Conservation (phyloP, 176 grass and related monocot genomes). For the Secale cereale region DNA sequence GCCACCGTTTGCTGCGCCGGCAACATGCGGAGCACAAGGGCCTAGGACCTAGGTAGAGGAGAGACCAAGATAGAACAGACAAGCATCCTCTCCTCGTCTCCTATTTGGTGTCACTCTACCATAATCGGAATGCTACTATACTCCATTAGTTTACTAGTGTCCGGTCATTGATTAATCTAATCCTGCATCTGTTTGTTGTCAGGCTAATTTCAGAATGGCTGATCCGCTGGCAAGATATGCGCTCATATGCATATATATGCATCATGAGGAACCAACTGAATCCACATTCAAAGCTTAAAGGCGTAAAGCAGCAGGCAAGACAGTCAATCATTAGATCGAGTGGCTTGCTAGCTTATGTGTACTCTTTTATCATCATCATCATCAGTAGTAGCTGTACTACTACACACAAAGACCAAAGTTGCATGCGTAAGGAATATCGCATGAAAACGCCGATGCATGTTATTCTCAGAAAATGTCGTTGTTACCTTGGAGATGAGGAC, state of each 20-base stretch:
- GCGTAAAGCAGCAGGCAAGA: background rate
- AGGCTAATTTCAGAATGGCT: background rate
- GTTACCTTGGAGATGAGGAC: slow-evolving; percentile 89
- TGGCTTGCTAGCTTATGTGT: background rate
- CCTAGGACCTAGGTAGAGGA: slow-evolving; percentile 7
- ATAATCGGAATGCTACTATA: background rate
- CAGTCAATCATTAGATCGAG: background rate
- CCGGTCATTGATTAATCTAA: background rate
- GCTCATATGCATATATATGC: background rate
- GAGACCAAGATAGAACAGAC: slow-evolving; percentile 15
- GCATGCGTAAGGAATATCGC: background rate
- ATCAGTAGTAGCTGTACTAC: background rate
- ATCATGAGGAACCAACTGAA: background rate
- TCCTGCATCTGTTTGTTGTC: background rate
- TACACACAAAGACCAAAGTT: background rate
- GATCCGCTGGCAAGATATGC: background rate
- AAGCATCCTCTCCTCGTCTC: slow-evolving; percentile 5
- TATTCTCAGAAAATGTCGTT: background rate
- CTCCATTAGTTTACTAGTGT: background rate
- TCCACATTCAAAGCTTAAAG: background rate
- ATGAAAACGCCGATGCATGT: background rate
- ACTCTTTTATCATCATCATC: background rate
- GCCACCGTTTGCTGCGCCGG: background rate
- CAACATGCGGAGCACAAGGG: slow-evolving; percentile 32
- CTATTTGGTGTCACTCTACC: background rate